Base-by-base conservation (phyloP, 2,329 filamentous ascomycete species). In the Phyllosticta citribraziliensis region DNA sequence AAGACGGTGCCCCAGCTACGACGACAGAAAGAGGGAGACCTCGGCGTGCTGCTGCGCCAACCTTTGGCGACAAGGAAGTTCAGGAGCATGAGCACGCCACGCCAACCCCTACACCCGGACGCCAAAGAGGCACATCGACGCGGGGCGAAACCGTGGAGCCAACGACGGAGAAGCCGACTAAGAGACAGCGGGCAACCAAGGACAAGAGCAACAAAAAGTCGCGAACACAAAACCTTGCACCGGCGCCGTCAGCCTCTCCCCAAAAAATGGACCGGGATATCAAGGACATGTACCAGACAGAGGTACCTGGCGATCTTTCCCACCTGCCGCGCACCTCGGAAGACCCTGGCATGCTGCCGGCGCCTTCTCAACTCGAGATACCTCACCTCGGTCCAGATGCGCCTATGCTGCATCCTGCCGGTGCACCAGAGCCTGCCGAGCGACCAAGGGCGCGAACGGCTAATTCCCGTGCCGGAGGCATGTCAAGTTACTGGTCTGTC, bases 401-500 rank as follows among this genome's bases (percentile, higher is more conserved):
- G 33, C 33, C 11, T 11, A 40, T 40, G 33, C 5, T 40, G 33
- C 33, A 40, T 40, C 52, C 58, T 30, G 19, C 54, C 12, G 22
- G 52, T 22, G 58, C 54, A 19, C 54, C 58, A 6, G 55, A 52
- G 12, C 25, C 58, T 47, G 33, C 12, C 11, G 60, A 61, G 40
- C 19, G 60, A 30, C 60, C 60, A 8, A 61, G 57, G n/a, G 55
- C 50, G 30, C 60, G 60, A 17, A 51, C 50, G 2, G 19, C 40
- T 10, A 54, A 47, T 20, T 61, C 60, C 20, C 55, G 60, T 17
- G 60, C 60, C 30, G 60, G 79, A 22, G 85, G 86, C 65, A 84
- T 87, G 14, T 91, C 88, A 1, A 93, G 89, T 72, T 94, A 94
- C 72, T 94, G 89, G 89, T 93, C 89, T 68, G 89, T 93, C 22